Evolutionary conservation across 148 eudicot species (phyloP), one percentile per base, ranked within the genome.

Genomic region (Rhododendron williamsianum): DNA sequence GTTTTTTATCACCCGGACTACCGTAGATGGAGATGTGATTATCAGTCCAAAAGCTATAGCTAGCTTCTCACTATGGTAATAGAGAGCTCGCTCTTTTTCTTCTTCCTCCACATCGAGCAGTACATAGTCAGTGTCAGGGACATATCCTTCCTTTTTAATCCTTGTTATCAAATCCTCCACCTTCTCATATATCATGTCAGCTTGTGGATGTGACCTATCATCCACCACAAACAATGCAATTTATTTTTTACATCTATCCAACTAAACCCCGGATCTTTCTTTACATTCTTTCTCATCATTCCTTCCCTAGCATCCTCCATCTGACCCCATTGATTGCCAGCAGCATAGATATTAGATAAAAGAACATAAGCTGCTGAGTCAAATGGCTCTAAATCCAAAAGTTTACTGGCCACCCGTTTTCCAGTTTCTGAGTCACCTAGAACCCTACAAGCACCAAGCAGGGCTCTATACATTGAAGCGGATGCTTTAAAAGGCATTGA

Each of bases 21-120:
- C n/a, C 10, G 78, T 74, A 2, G 46, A 36, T 74, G 78, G 46
- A 74, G 78, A 16, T 2, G 78, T 74, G 46, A 19, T 18, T 19
- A 36, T 36, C 46, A 74, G n/a, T 74, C 78, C 78, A 38, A 74
- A 74, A 74, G 78, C 78, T 74, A 74, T 36, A 36, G 78, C 78
- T 74, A 74, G 78, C 78, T 74, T 74, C 78, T 74, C 78, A 36
- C 78, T 74, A 7, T 74, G 78, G 46, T 36, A 74, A 74, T 36
- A 74, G 78, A 74, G 46, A 38, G 78, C 78, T 35, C 78, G 78
- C 78, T 74, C 78, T 74, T 74, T 74, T 74, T 74, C 78, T 74
- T 74, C 78, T 74, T 74, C 78, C 46, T 74, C 78, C 43, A 74
- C 78, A 74, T 74, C 78, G 25, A 74, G 78, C 78, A 74, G 46